Base-by-base conservation (phyloP, 2,329 filamentous ascomycete genomes). In the Phialophora macrospora region DNA sequence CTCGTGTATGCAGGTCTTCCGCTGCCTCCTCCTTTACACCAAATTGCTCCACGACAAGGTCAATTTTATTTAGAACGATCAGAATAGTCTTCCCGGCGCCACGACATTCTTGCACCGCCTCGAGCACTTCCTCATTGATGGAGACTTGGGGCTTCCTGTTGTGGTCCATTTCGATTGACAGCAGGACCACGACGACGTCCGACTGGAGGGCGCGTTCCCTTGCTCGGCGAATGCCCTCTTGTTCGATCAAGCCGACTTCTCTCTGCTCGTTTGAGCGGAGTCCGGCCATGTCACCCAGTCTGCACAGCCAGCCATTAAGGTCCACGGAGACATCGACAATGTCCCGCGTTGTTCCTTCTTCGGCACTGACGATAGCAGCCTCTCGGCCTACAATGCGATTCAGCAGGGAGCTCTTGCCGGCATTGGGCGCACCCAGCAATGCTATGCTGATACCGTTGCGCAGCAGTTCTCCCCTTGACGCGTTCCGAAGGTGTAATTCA, bases 231-330 rank as follows among this genome's bases (percentile, higher is more conserved):
- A 99, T 98, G 0, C 95, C 95, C 77, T 99, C 95, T 75, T 89
- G 82, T 75, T 99, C 95, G 28, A 99, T 84, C 9, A 84, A 81
- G 0, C 93, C 91, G 66, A 97, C 87, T 4, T 72, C 44, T 30
- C 7, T 32, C 55, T 58, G 52, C 24, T 55, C 20, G 58, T 65
- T 63, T 14, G 59, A 20, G 57, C 93, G 84, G 71, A 99, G 87
- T 0, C 95, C 95, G 22, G 95, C 95, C 73, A 95, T 98, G 79
- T 99, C 95, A 17, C 94, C 93, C 74, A 99, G 89, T n/a, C 91
- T 91, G 77, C 93, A 96, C 57, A 96, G 87, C 80, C 91, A 99
- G 0, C 95, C 95, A 0, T 89, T 88, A 55, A 99, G 83, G 78
- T 99, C 95, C 28, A 99, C 84, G 30, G 90, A 90, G 0, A 95